Base-by-base conservation (phyloP, 2,329 filamentous ascomycete genomes). In the Fusarium clavum region DNA sequence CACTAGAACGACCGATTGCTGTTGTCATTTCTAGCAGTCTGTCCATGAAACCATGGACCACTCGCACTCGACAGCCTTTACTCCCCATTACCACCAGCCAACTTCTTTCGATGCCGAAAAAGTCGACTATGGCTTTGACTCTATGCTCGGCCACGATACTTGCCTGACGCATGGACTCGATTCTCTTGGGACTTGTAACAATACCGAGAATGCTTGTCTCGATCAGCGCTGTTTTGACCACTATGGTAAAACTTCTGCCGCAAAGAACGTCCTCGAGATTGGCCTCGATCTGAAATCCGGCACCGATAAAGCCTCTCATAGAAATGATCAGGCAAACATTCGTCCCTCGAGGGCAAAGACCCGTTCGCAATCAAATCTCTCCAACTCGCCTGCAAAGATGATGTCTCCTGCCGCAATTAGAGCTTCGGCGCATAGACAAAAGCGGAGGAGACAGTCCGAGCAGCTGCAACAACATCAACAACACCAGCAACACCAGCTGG, bases 131-230 rank as follows among this genome's bases (percentile, higher is more conserved):
- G 71, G 75, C 46, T 77, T 79, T 46, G 73, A 76, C 41, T 66
- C 69, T 22, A 61, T 79, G 24, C 69, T 78, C 51, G 61, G 70
- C 24, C 51, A 72, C 44, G 73, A 76, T 34, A 61, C 70, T 25
- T 70, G 70, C 18, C 43, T 77, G 30, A 71, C 73, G 18, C 67
- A 75, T 18, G 74, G 70, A 18, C 63, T 79, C 14, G 75, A 74
- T 40, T 60, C 72, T 12, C 74, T 77, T 29, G 72, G 73, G 8
- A 71, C 69, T 14, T 76, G 76, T 61, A 66, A 75, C 48, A 78
- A 80, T 52, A 74, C 77, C 38, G 77, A 80, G 51, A 73, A 73
- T 51, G 75, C 76, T 27, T 80, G 78, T 65, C 73, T 79, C 27
- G 77, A 77, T 20, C 72, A 74, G 51, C 72, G 72, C 27, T 74